phyloP scores from a whole-genome alignment of 495 filamentous ascomycete genomes.

The Talaromyces adpressus region DNA sequence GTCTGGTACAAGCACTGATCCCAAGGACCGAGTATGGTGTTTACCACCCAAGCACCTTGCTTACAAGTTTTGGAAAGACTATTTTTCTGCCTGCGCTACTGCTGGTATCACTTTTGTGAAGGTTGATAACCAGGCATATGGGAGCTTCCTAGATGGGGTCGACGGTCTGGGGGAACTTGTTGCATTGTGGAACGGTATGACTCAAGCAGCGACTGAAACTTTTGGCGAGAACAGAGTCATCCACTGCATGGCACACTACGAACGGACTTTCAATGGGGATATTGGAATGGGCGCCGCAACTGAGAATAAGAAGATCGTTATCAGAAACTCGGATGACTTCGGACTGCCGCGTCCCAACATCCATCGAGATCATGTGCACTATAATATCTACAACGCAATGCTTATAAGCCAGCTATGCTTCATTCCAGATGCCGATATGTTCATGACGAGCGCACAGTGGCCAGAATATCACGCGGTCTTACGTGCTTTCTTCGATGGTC shows the following conservation, averaged over 20 bases:
- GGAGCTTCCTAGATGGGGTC: neutral
- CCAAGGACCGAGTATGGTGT: neutral
- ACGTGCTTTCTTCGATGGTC: neutral
- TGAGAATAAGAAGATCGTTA: neutral
- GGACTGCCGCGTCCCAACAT: neutral
- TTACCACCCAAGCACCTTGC: neutral
- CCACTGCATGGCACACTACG: slow-evolving; percentile 4
- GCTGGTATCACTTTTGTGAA: neutral
- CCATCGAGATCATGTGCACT: slow-evolving; percentile 2
- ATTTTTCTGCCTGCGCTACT: neutral
- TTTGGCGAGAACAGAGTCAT: slow-evolving; percentile 1
- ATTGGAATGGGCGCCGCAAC: neutral
- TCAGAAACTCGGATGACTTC: slow-evolving; percentile 2
- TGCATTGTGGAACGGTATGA: neutral
- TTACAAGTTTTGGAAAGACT: slow-evolving; percentile 1
- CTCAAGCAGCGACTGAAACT: neutral
- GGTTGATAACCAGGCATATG: slow-evolving; percentile 2
- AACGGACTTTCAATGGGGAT: neutral
- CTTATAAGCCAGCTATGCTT: neutral
- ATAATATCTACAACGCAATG: slow-evolving; percentile 1
- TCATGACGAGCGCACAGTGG: slow-evolving; percentile 1
- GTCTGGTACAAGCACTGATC: neutral
- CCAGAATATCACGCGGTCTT: slow-evolving; percentile 1
- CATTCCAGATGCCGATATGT: neutral
- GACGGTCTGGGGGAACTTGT: neutral